Base-by-base conservation (phyloP, 2,329 filamentous ascomycete genomes). In the Berkeleyomyces basicola region DNA sequence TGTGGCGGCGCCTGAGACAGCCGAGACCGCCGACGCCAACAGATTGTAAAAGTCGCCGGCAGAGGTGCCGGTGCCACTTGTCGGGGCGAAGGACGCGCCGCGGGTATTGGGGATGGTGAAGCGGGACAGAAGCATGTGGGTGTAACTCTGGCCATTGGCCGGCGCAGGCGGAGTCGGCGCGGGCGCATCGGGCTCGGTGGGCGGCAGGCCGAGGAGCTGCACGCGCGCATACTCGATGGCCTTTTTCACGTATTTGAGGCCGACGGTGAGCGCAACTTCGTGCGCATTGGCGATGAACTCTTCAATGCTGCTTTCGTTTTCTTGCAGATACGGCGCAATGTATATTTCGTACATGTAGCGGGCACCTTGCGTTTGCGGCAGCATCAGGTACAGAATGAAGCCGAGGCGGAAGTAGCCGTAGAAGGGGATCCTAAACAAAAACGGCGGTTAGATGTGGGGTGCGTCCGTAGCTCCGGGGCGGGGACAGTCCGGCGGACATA, bases 281-380 rank as follows among this genome's bases (percentile, higher is more conserved):
- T 97, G 91, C 47, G 85, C 79, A 65, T 84, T 82, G 67, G 85
- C 85, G 72, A 97, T 96, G 70, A 96, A 86, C 66, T 89, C 83
- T 70, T 99, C 93, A 73, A 99, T 97, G 67, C 88, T 83, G 51
- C 79, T 74, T 74, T 97, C 93, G 73, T 99, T 92, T 65, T 90
- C 81, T 69, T 84, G 79, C 59, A 99, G 84, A 76, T 92, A 96
- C 0, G 92, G 92, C 73, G 95, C 86, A 65, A 97, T 79, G 72
- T 93, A 84, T 66, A 84, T 80, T 70, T 90, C 83, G 77, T 97
- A 99, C 67, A 97, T 78, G 69, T 87, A 76, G 65, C 87, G 87
- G 63, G 91, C 90, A 72, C 93, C 93, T 72, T 96, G 92, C n/a
- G 90, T 93, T 73, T 95, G 92, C 0, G 92, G 93, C n/a, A 96